Percentiles rank a stretch among this genome's conserved stretches.
Evolutionary conservation across 2,329 filamentous ascomycete species (phyloP).

Genomic region (Scedosporium boydii): DNA sequence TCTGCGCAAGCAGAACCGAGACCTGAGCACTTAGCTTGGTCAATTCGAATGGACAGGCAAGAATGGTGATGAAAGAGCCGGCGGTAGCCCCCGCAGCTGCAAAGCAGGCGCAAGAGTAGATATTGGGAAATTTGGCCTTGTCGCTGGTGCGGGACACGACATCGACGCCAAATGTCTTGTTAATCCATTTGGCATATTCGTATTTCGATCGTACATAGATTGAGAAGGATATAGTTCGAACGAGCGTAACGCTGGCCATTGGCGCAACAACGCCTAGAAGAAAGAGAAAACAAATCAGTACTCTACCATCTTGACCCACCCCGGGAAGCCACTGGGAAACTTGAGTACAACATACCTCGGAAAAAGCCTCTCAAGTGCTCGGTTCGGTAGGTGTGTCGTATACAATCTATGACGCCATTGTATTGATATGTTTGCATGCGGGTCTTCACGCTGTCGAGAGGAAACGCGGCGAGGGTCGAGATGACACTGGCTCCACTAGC

Average conservation of each 20-base stretch:
- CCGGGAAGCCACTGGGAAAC: neutral
- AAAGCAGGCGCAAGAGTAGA: slow-evolving; percentile 68
- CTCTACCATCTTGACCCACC: neutral
- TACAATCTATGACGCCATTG: slow-evolving; percentile 63
- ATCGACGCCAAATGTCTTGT: slow-evolving; percentile 55
- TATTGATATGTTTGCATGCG: slow-evolving; percentile 84
- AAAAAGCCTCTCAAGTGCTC: slow-evolving; percentile 73
- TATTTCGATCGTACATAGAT: slow-evolving; percentile 74
- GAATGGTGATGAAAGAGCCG: slow-evolving; percentile 67
- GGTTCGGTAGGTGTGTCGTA: slow-evolving; percentile 63
- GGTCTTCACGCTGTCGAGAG: slow-evolving; percentile 81
- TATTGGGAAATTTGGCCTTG: slow-evolving; percentile 58
- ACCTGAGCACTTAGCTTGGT: slow-evolving; percentile 86
- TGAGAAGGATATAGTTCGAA: slow-evolving; percentile 69
- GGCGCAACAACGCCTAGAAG: slow-evolving; percentile 62
- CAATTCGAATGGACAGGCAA: slow-evolving; percentile 81
- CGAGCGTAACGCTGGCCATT: slow-evolving; percentile 68
- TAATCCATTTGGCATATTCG: slow-evolving; percentile 60
- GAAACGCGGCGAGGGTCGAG: slow-evolving; percentile 73
- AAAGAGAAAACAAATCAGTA: neutral
- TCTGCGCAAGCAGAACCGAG: slow-evolving; percentile 60
- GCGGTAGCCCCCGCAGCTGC: slow-evolving; percentile 69
- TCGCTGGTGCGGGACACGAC: slow-evolving; percentile 65
- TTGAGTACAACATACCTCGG: slow-evolving; percentile 45
- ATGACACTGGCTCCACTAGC: slow-evolving; percentile 69